Percentiles rank a stretch among this genome's conserved stretches.
Evolutionary conservation across 2,329 filamentous ascomycete species (phyloP).

Genomic region (Aspergillus tubingensis): DNA sequence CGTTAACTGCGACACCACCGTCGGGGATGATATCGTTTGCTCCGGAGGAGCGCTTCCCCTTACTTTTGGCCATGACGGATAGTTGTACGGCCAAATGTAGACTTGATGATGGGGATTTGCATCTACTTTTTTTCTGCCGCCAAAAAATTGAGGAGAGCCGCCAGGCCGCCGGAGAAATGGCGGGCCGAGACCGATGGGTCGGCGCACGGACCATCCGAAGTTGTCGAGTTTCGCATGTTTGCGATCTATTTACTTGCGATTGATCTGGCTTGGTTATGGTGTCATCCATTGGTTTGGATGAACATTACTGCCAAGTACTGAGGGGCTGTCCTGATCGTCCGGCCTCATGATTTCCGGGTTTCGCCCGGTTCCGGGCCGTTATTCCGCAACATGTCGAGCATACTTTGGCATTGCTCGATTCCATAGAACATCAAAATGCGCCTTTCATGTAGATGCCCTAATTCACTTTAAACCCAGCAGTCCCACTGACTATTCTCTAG

Average conservation of each 20-base stretch:
- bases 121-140: conserved; percentile 38
- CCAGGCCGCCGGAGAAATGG: conserved; percentile 31
- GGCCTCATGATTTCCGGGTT: conserved; percentile 32
- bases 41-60: conserved; percentile 37
- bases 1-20: conserved; percentile 19
- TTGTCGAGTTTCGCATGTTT: neutral
- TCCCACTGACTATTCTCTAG: conserved; percentile 37
- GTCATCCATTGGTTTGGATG: neutral
- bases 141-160: conserved; percentile 22
- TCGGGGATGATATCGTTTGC: conserved; percentile 23
- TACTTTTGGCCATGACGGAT: conserved; percentile 41
- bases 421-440: conserved; percentile 24
- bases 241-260: conserved; percentile 9
- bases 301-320: neutral
- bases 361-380: conserved; percentile 27
- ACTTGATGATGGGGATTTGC: conserved; percentile 28
- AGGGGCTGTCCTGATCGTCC: neutral
- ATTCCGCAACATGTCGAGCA: conserved; percentile 29
- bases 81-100: conserved; percentile 23
- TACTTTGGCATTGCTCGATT: conserved; percentile 23
- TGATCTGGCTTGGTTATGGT: neutral
- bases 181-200: conserved; percentile 17
- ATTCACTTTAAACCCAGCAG: neutral
- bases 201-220: neutral
- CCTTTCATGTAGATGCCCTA: conserved; percentile 38